These are phyloP conservation scores for Candida golubevii DNA, from an alignment of 805 yeast genomes.

Conservation along the genomic window DNA sequence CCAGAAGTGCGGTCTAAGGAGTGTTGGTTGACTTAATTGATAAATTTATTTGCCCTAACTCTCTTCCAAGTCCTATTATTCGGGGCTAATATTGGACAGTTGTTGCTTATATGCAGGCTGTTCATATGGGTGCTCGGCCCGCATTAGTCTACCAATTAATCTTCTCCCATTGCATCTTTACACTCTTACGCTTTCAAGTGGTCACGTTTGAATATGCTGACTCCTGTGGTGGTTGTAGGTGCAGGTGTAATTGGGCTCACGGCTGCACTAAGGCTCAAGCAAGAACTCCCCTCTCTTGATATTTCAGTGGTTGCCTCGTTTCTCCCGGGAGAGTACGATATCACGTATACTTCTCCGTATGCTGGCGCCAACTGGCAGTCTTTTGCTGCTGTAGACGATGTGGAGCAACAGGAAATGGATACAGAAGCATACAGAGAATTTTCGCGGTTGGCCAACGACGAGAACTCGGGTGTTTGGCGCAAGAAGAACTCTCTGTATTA, in stretches of 20 bases:
- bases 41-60: too few relatives aligned
- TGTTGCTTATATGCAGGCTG: too few relatives aligned
- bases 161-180: too few relatives aligned
- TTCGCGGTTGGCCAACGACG: slow-evolving; percentile 43
- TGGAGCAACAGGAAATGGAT: slow-evolving; percentile 32
- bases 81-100: too few relatives aligned
- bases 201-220: background rate
- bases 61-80: too few relatives aligned
- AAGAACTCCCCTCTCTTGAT: slow-evolving; percentile 12
- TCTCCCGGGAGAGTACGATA: slow-evolving; percentile 52
- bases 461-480: slow-evolving; percentile 41
- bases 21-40: too few relatives aligned
- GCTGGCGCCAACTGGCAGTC: slow-evolving; percentile 75
- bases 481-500: slow-evolving; percentile 12
- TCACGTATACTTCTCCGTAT: slow-evolving; percentile 58
- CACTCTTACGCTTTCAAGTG: too few relatives aligned
- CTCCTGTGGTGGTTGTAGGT: slow-evolving; percentile 15
- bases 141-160: too few relatives aligned
- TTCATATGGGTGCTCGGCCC: too few relatives aligned
- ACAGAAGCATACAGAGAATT: slow-evolving; percentile 46
- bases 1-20: too few relatives aligned
- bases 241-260: slow-evolving; percentile 40
- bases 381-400: slow-evolving; percentile 44
- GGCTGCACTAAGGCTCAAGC: slow-evolving; percentile 29
- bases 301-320: slow-evolving; percentile 32